phyloP scores from a whole-genome alignment of 176 grass and related monocot genomes.

The Cocos nucifera region DNA sequence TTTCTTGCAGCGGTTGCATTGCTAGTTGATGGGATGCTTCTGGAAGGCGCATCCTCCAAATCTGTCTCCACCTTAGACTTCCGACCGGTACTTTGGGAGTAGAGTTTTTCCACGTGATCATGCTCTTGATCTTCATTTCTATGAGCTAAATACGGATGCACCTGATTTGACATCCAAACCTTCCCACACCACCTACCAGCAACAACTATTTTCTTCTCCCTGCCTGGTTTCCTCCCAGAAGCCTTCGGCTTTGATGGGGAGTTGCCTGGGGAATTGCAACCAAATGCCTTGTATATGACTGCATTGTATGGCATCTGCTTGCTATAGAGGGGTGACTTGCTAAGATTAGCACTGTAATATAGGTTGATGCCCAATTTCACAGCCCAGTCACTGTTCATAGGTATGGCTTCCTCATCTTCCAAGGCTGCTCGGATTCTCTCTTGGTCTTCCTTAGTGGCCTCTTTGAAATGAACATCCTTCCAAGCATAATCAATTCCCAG shows the following conservation, averaged over 20 bases:
- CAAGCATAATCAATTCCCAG: slow-evolving; percentile 62
- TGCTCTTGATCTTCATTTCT: slow-evolving; percentile 28
- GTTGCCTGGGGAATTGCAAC: slow-evolving; percentile 43
- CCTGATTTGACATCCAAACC: slow-evolving; percentile 98
- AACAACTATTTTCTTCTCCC: slow-evolving; percentile 71
- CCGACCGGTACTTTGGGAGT: slow-evolving; percentile 4
- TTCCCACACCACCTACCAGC: slow-evolving; percentile 92
- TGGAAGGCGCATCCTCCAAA: slow-evolving; percentile 14
- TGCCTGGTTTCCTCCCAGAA: slow-evolving; percentile 23
- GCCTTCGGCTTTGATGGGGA: slow-evolving; percentile 13
- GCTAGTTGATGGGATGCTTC: slow-evolving; percentile 8
- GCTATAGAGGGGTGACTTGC: slow-evolving; percentile 90
- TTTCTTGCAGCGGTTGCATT: not conserved
- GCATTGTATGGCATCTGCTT: slow-evolving; percentile 97
- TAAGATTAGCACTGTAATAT: slow-evolving; percentile 91
- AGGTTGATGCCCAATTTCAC: slow-evolving; percentile 98
- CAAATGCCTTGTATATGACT: slow-evolving; percentile 91
- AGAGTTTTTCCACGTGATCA: slow-evolving; percentile 20
- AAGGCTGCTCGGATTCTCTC: slow-evolving; percentile 53
- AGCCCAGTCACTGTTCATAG: slow-evolving; percentile 77
- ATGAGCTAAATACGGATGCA: slow-evolving; percentile 66
- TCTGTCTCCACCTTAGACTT: slow-evolving; percentile 17
- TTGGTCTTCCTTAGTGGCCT: slow-evolving; percentile 49
- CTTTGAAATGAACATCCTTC: slow-evolving; percentile 68
- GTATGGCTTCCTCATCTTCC: slow-evolving; percentile 81